phyloP scores from a whole-genome alignment of 768 basidiomycete genomes.

The Trametes villosa region DNA sequence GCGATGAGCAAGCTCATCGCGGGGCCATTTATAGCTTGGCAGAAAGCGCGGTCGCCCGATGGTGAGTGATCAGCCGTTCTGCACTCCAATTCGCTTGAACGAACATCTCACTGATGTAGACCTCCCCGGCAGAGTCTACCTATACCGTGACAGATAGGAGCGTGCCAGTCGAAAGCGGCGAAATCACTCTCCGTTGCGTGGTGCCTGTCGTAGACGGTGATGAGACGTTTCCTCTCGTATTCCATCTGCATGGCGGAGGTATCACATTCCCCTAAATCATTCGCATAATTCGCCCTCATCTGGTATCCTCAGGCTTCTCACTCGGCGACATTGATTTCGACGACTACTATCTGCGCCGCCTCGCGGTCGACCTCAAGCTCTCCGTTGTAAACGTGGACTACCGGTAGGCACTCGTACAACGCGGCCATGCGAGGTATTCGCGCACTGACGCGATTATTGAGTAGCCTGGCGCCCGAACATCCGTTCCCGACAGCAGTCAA shows the following conservation, averaged over 20 bases:
- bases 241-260: conserved; percentile 25
- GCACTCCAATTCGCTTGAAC: too few relatives aligned
- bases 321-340: conserved; percentile 19
- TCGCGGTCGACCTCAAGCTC: conserved; percentile 25
- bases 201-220: not conserved
- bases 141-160: not conserved
- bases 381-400: conserved; percentile 28
- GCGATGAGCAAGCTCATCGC: not conserved
- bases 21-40: not conserved
- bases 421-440: not conserved
- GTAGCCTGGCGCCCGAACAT: conserved; percentile 33
- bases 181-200: conserved; percentile 1
- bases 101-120: not conserved
- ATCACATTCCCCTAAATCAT: not conserved
- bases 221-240: conserved; percentile 11
- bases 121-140: not conserved
- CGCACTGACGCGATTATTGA: not conserved
- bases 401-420: not conserved
- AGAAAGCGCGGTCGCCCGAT: not conserved
- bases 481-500: conserved; percentile 27
- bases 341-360: conserved; percentile 24
- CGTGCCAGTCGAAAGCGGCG: conserved; percentile 6
- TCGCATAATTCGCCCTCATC: not conserved
- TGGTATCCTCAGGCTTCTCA: not conserved
- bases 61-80: not conserved